A percentile compares a stretch with the other conserved stretches of the same genome.
These are phyloP conservation scores for Chaetomium fimeti DNA, from an alignment of 495 filamentous ascomycete species.

Conservation along the genomic window DNA sequence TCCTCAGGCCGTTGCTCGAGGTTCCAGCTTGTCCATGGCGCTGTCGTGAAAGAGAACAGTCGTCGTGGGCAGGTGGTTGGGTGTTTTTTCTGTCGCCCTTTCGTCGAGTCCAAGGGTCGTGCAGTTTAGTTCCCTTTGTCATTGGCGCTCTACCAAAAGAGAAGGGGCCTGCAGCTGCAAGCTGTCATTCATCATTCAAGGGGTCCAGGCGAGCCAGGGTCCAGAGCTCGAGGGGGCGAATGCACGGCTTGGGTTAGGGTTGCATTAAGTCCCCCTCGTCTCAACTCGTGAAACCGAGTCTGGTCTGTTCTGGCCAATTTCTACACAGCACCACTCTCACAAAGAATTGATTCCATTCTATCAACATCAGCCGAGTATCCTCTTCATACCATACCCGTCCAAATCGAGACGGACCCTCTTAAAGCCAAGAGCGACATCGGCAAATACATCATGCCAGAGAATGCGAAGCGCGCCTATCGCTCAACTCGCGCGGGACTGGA, in stretches of 20 bases:
- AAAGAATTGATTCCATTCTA: background rate
- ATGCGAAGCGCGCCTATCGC: conserved; percentile 7
- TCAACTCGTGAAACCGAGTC: background rate
- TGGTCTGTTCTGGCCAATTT: background rate
- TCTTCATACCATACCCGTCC: background rate
- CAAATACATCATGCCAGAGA: background rate
- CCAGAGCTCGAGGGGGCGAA: too few species aligned
- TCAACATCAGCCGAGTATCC: background rate
- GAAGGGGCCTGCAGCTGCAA: conserved; percentile 7
- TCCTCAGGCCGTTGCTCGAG: conserved; percentile 24
- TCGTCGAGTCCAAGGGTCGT: background rate
- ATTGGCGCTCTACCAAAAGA: background rate
- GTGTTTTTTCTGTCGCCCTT: background rate
- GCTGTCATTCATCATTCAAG: conserved; percentile 20
- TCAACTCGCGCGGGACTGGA: conserved; percentile 7
- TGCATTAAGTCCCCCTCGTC: background rate
- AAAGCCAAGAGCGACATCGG: conserved; percentile 7
- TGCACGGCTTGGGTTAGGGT: background rate
- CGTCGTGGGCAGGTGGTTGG: background rate
- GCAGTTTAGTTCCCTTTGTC: background rate
- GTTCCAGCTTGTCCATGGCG: conserved; percentile 31
- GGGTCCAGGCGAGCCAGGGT: background rate
- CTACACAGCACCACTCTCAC: background rate
- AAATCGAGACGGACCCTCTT: background rate
- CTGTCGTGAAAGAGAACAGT: background rate